Evolutionary conservation across 108 stramenopile species (phyloP).

Genomic region (Pseudonitzschia pungens): DNA sequence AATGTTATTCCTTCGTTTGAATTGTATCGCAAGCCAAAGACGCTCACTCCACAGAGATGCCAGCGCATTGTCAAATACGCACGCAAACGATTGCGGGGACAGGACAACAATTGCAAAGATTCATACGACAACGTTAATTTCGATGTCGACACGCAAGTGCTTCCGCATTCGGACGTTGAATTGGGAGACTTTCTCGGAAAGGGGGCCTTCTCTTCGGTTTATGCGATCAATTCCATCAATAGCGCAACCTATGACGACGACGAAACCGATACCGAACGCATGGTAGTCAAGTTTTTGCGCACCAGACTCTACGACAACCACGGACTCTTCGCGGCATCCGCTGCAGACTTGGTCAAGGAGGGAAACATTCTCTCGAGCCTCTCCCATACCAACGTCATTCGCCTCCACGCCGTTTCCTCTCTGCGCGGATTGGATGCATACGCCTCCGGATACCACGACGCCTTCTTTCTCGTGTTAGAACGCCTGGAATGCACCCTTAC

Average conservation of each 20-base stretch:
- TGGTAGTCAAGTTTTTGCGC: conserved; percentile 32
- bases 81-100: conserved; percentile 5
- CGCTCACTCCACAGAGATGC: conserved; percentile 5
- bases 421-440: conserved; percentile 9
- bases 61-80: conserved; percentile 10
- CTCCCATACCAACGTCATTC: conserved; percentile 10
- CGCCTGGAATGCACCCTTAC: conserved; percentile 44
- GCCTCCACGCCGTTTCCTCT: conserved; percentile 16
- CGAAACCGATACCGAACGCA: background rate
- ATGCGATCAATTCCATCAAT: conserved; percentile 35
- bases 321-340: conserved; percentile 33
- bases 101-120: background rate
- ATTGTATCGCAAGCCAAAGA: background rate
- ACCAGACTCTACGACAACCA: conserved; percentile 27
- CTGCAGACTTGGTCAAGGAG: conserved; percentile 38
- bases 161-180: conserved; percentile 31
- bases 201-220: conserved; percentile 70
- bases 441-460: conserved; percentile 33
- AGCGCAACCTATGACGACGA: background rate
- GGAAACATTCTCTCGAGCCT: conserved; percentile 18
- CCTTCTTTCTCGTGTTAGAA: conserved; percentile 53
- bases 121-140: background rate
- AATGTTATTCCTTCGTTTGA: background rate
- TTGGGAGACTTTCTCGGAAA: conserved; percentile 60
- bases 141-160: background rate